Percentiles rank a stretch among this genome's conserved stretches.
Evolutionary conservation across 352 stramenopile species (phyloP).

Genomic region (Phytophthora vignae): DNA sequence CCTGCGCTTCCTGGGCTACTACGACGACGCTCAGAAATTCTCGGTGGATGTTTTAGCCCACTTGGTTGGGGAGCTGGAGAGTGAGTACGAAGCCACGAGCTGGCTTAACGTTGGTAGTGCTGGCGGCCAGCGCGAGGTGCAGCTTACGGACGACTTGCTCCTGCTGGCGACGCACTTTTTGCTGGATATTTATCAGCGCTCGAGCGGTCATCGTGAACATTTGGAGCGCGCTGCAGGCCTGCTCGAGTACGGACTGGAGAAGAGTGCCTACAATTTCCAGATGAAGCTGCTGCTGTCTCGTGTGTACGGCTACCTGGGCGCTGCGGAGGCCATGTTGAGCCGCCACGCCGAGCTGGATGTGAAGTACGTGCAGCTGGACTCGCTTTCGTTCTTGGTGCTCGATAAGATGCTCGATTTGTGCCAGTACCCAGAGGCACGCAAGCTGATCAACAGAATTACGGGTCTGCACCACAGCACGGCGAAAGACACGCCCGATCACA

Average conservation of each 20-base stretch:
- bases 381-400: slow-evolving; percentile 84
- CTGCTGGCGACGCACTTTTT: slow-evolving; percentile 77
- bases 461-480: slow-evolving; percentile 61
- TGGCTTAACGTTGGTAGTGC: slow-evolving; percentile 80
- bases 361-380: slow-evolving; percentile 90
- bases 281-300: slow-evolving; percentile 89
- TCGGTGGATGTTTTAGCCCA: slow-evolving; percentile 43
- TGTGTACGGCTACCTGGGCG: slow-evolving; percentile 81
- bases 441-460: slow-evolving; percentile 57
- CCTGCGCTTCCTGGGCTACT: slow-evolving; percentile 76
- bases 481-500: slow-evolving; percentile 84
- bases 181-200: slow-evolving; percentile 72
- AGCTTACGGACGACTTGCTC: slow-evolving; percentile 85
- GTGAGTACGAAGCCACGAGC: slow-evolving; percentile 72
- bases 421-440: slow-evolving; percentile 60
- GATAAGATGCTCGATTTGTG: slow-evolving; percentile 81
- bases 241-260: slow-evolving; percentile 78
- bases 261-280: slow-evolving; percentile 91
- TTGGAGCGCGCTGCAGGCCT: slow-evolving; percentile 65
- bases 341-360: slow-evolving; percentile 82
- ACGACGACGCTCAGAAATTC: slow-evolving; percentile 30
- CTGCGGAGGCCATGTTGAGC: slow-evolving; percentile 64
- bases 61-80: slow-evolving; percentile 57
- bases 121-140: slow-evolving; percentile 84
- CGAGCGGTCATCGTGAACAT: slow-evolving; percentile 37